Conservation (phyloP, 2,329 filamentous ascomycete species). For the Botrytis squamosa region DNA sequence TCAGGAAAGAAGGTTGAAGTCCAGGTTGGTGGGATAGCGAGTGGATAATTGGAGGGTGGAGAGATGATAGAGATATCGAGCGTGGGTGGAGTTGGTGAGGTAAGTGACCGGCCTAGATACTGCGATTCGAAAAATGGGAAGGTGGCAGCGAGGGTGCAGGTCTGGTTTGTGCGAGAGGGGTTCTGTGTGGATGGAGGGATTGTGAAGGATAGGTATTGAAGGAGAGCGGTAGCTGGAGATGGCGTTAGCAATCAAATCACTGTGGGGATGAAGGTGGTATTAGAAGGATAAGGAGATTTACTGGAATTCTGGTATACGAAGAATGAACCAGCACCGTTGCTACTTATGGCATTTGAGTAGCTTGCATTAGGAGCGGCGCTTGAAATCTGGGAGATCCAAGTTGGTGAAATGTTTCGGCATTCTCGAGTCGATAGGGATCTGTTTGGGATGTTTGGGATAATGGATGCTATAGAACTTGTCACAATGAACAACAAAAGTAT, state of each 20-base stretch:
- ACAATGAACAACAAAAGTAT: neutral
- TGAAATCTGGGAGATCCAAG: neutral
- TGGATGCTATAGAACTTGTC: neutral
- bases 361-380: neutral
- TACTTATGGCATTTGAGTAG: neutral
- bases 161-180: neutral
- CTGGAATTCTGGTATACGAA: neutral
- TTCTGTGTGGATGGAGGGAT: neutral
- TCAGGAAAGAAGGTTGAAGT: neutral
- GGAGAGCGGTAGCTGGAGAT: neutral
- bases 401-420: neutral
- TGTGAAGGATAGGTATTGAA: neutral
- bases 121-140: constrained; percentile 3
- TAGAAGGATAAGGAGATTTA: neutral
- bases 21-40: neutral
- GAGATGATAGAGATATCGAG: neutral
- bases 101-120: neutral
- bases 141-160: neutral
- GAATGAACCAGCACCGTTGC: neutral
- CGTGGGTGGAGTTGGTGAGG: neutral
- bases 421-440: neutral
- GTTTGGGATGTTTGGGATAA: neutral
- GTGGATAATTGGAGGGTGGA: neutral
- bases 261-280: neutral
- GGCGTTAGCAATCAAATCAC: neutral